These are phyloP conservation scores for Petunia axillaris DNA, from an alignment of 257 asterid species.

Conservation along the genomic window DNA sequence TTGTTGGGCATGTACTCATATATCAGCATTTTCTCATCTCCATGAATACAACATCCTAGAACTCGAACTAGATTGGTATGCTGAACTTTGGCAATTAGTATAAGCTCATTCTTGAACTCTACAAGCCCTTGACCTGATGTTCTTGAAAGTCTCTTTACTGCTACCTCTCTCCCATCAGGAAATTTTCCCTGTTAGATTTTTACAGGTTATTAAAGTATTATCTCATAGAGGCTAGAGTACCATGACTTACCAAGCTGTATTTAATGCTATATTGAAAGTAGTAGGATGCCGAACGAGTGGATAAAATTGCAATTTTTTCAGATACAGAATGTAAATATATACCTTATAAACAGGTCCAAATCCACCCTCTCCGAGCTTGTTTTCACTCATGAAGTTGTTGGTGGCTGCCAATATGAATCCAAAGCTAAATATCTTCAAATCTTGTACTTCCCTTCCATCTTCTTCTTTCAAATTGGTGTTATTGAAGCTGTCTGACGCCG, in stretches of 20 bases:
- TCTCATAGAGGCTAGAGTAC: too few species aligned
- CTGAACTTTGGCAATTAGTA: slow-evolving; percentile 60
- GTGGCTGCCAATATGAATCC: slow-evolving; percentile 52
- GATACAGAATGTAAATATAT: neutral
- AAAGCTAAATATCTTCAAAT: slow-evolving; percentile 48
- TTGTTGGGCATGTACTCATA: slow-evolving; percentile 47
- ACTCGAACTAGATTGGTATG: slow-evolving; percentile 67
- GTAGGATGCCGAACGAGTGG: too few species aligned
- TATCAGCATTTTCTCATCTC: slow-evolving; percentile 59
- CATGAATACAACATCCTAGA: slow-evolving; percentile 54
- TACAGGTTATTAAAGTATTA: too few species aligned
- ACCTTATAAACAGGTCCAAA: slow-evolving; percentile 46
- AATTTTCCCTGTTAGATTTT: slow-evolving; percentile 44
- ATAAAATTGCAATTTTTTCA: too few species aligned
- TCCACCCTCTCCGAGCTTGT: slow-evolving; percentile 65
- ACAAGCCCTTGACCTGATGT: slow-evolving; percentile 59
- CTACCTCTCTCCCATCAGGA: slow-evolving; percentile 54
- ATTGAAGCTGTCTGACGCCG: slow-evolving; percentile 28
- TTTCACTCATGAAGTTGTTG: slow-evolving; percentile 39
- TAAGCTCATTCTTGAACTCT: slow-evolving; percentile 65
- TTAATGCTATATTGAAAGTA: too few species aligned
- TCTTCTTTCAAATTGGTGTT: slow-evolving; percentile 29
- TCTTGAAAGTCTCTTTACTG: slow-evolving; percentile 60
- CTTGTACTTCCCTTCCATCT: slow-evolving; percentile 42
- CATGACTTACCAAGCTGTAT: too few species aligned